phyloP scores from a whole-genome alignment of 345 rosid species.

The Bruguiera sexangula region DNA sequence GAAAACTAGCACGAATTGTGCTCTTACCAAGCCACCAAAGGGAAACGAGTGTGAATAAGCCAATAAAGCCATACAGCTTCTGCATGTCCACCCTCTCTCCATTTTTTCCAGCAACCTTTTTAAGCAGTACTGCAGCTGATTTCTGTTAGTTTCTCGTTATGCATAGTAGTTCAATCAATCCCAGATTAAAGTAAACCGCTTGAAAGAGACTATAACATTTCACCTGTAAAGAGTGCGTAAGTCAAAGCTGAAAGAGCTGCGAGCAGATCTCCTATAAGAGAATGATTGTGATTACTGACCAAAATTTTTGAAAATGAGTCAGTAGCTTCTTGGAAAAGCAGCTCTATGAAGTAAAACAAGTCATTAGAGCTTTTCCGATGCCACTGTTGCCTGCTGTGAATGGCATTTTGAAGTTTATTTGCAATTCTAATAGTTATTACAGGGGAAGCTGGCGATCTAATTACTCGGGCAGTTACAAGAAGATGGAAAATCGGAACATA shows the following conservation, averaged over 20 bases:
- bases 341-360: no score
- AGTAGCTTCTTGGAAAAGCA: no score
- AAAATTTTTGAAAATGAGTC: not conserved
- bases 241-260: conserved; percentile 41
- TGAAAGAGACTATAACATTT: not conserved
- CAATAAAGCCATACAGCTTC: conserved; percentile 43
- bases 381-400: no score
- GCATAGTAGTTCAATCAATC: not conserved
- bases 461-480: not conserved
- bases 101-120: conserved; percentile 40
- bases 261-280: conserved; percentile 41
- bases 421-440: no score
- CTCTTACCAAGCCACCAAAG: conserved; percentile 49
- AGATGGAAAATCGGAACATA: conserved; percentile 3
- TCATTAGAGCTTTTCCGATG: no score
- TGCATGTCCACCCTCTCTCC: conserved; percentile 47
- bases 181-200: not conserved
- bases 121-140: conserved; percentile 37
- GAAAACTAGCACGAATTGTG: not conserved
- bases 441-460: not conserved
- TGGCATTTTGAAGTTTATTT: no score
- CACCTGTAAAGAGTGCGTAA: conserved; percentile 46
- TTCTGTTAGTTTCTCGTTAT: not conserved
- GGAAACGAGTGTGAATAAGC: conserved; percentile 34
- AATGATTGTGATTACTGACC: conserved; percentile 25